Evolutionary conservation across 1,139 yeast species (phyloP), one percentile per base, ranked within the genome.

Genomic region (Suhomyces wounanorum): DNA sequence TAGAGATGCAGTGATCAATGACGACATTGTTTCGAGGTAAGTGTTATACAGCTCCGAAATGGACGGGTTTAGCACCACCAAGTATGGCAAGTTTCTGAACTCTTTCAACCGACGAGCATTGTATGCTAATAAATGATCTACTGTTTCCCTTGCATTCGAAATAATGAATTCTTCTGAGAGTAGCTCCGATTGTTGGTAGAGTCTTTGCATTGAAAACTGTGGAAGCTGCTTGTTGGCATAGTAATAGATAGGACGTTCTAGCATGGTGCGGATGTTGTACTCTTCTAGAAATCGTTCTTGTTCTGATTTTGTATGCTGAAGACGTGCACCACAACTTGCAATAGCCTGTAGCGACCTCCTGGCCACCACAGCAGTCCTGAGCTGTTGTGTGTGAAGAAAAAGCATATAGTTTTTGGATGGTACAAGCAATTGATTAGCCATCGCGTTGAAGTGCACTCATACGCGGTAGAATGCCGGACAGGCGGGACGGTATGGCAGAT

Each of bases 21-120:
- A 77, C 40, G 86, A 78, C 73, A 91, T 79, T 6, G 96, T 86
- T 53, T 82, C 77, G 56, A 89, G 72, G 67, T 92, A 92, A 44
- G 85, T 70, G 59, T 83, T 78, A 71, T 90, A 89, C 18, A 89
- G 86, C 59, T 83, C 84, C n/a, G 95, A 87, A 49, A 92, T 86
- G 59, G 89, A 82, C n/a, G 97, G 97, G 63, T 92, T 92, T 54
- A 92, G 70, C 44, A 90, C 87, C 45, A 87, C 91, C 58, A 92
- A 78, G 64, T 90, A 92, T 0, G 97, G 96, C 48, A 92, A 72
- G 44, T 79, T 75, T 54, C 95, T 77, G 57, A 92, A 82, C 43
- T 87, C 87, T 40, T 79, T 77, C 17, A 91, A 67, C 54, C 97
- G 69, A 48, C 83, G 77, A 17, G 81, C 76, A 40, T 78, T 77